Percentiles rank a stretch among this genome's conserved stretches.
Evolutionary conservation across 2,329 filamentous ascomycete species (phyloP).

Genomic region (Dactylellina drechsleri): DNA sequence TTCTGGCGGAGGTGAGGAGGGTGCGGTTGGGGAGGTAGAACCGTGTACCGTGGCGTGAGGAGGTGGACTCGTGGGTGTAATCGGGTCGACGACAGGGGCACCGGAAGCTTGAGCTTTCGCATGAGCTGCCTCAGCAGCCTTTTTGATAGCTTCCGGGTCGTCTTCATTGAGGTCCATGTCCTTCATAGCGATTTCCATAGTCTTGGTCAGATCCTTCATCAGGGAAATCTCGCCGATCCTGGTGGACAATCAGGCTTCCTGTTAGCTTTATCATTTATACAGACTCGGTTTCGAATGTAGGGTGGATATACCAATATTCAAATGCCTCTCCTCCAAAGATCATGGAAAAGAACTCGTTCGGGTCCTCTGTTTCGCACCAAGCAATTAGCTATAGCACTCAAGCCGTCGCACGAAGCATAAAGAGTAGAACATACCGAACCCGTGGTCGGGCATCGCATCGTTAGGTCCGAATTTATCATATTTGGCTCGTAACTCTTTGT

Average conservation of each 20-base stretch:
- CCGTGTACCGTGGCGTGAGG: slow-evolving; percentile 60
- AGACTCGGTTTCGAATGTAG: background rate
- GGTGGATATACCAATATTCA: slow-evolving; percentile 72
- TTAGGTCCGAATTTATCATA: slow-evolving; percentile 99
- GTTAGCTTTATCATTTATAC: background rate
- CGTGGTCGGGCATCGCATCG: slow-evolving; percentile 85
- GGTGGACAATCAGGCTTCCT: slow-evolving; percentile 46
- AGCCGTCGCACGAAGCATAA: background rate
- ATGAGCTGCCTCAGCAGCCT: slow-evolving; percentile 62
- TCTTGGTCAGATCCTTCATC: slow-evolving; percentile 97
- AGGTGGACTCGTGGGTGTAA: slow-evolving; percentile 56
- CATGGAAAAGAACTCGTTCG: slow-evolving; percentile 96
- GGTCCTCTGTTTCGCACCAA: slow-evolving; percentile 72
- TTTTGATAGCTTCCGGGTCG: slow-evolving; percentile 67
- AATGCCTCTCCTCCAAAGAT: slow-evolving; percentile 98
- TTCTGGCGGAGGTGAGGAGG: slow-evolving; percentile 55
- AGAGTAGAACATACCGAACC: slow-evolving; percentile 72
- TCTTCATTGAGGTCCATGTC: slow-evolving; percentile 77
- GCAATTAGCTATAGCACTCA: too few species aligned
- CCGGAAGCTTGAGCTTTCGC: slow-evolving; percentile 55
- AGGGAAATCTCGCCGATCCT: slow-evolving; percentile 94
- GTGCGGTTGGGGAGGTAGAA: slow-evolving; percentile 53
- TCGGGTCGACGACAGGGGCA: background rate
- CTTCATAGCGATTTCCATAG: slow-evolving; percentile 96
- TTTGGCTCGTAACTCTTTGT: slow-evolving; percentile 83